A percentile compares a stretch with the other conserved stretches of the same genome.
Conservation (phyloP, 495 filamentous ascomycete species). For the Neurospora sp. region DNA sequence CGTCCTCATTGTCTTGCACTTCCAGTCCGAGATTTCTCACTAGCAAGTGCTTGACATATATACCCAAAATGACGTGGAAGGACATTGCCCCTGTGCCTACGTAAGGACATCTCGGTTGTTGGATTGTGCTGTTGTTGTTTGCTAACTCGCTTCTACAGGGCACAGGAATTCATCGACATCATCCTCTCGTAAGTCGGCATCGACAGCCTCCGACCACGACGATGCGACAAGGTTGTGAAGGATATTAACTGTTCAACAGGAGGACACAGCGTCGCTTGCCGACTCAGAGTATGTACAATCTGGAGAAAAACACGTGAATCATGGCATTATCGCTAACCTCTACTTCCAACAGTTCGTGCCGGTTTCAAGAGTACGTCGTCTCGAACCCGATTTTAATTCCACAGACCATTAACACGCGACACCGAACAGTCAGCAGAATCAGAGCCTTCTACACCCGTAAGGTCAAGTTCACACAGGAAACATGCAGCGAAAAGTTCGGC, state of each 20-base stretch:
- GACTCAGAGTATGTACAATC: constrained; percentile 54
- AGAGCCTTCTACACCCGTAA: constrained; percentile 94
- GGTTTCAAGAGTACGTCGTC: constrained; percentile 69
- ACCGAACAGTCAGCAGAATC: constrained; percentile 64
- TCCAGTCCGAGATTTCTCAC: constrained; percentile 7
- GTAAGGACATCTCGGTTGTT: constrained; percentile 26
- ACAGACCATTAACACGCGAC: constrained; percentile 2
- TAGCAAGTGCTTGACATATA: background rate
- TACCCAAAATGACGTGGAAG: constrained; percentile 39
- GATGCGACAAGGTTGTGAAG: background rate
- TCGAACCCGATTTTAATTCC: background rate
- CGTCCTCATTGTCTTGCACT: background rate
- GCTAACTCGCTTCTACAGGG: constrained; percentile 11
- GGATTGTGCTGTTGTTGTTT: background rate
- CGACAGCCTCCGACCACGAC: background rate
- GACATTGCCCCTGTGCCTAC: constrained; percentile 84
- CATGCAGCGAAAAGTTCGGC: constrained; percentile 86
- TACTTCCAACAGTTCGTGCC: constrained; percentile 46
- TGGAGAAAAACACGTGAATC: background rate
- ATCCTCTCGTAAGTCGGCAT: constrained; percentile 48
- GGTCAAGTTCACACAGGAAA: constrained; percentile 98
- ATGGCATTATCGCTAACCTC: background rate
- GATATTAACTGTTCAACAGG: constrained; percentile 30
- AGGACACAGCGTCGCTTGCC: constrained; percentile 89
- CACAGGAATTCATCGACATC: constrained; percentile 90